Percentiles rank a stretch among this genome's conserved stretches.
Conservation (phyloP, 2,329 filamentous ascomycete genomes). For the Plenodomus biglobosus region DNA sequence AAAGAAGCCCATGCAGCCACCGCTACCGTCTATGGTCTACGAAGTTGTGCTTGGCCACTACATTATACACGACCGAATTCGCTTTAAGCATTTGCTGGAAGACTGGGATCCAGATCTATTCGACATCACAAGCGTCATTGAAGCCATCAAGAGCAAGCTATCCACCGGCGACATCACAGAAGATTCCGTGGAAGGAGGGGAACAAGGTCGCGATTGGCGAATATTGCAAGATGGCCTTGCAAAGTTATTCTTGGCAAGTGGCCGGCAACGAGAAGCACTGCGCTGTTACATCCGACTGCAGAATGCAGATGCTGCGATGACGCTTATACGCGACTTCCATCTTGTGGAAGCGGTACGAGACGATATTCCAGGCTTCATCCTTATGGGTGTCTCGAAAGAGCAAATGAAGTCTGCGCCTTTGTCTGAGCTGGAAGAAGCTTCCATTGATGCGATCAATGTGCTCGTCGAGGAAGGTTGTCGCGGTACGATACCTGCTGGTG, state of each 20-base stretch:
- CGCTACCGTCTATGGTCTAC: conserved; percentile 79
- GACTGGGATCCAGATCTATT: conserved; percentile 84
- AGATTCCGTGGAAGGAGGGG: conserved; percentile 73
- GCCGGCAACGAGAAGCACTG: conserved; percentile 79
- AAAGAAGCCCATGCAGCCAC: conserved; percentile 71
- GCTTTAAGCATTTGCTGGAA: conserved; percentile 77
- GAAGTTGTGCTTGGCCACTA: conserved; percentile 90
- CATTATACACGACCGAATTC: conserved; percentile 72
- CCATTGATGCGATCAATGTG: conserved; percentile 78
- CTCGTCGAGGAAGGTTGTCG: conserved; percentile 90
- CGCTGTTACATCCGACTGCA: conserved; percentile 87
- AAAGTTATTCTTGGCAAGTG: conserved; percentile 78
- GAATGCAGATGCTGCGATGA: conserved; percentile 86
- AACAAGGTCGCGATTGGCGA: conserved; percentile 78
- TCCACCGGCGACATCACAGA: conserved; percentile 73
- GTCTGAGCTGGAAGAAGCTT: conserved; percentile 74
- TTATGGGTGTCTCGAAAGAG: conserved; percentile 77
- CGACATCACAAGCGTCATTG: conserved; percentile 73
- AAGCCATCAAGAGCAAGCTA: conserved; percentile 79
- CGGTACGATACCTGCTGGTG: conserved; percentile 75
- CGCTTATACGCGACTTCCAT: conserved; percentile 81
- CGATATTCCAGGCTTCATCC: conserved; percentile 85
- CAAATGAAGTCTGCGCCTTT: conserved; percentile 66
- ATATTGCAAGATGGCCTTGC: conserved; percentile 86
- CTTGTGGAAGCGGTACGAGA: conserved; percentile 87